Evolutionary conservation across 2,329 filamentous ascomycete genomes (phyloP).

Genomic region (Penicillium sp.): DNA sequence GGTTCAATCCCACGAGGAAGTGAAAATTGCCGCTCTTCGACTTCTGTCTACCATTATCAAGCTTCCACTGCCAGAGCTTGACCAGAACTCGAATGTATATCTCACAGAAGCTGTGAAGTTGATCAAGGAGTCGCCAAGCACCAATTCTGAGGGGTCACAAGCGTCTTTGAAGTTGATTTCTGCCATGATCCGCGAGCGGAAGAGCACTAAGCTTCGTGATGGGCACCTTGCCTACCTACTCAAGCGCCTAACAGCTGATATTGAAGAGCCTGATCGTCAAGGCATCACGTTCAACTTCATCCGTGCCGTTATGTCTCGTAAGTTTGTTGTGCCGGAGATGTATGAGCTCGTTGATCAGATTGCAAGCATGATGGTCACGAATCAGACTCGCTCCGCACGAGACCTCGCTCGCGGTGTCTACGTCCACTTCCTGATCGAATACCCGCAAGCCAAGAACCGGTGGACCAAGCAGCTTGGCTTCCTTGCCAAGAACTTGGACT

Average conservation of each 20-base stretch:
- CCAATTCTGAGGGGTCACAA: constrained; percentile 80
- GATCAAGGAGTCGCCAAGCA: constrained; percentile 74
- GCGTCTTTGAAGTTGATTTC: constrained; percentile 86
- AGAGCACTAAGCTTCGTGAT: constrained; percentile 74
- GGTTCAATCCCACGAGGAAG: constrained; percentile 82
- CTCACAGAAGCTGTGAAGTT: constrained; percentile 80
- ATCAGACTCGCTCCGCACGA: constrained; percentile 83
- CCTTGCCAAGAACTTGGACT: constrained; percentile 85
- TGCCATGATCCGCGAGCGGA: constrained; percentile 78
- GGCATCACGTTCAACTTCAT: constrained; percentile 95
- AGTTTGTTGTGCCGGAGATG: constrained; percentile 79
- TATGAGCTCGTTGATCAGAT: constrained; percentile 92
- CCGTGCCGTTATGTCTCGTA: constrained; percentile 80
- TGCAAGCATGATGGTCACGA: constrained; percentile 91
- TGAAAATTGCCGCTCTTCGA: constrained; percentile 84
- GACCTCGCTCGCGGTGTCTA: constrained; percentile 87
- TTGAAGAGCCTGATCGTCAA: constrained; percentile 89
- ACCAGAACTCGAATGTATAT: constrained; percentile 73
- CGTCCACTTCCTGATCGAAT: constrained; percentile 91
- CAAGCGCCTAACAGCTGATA: constrained; percentile 77
- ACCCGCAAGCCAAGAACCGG: constrained; percentile 85
- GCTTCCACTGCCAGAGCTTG: constrained; percentile 71
- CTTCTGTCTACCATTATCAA: constrained; percentile 83
- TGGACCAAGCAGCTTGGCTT: constrained; percentile 90
- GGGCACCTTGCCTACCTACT: constrained; percentile 80